phyloP scores from a whole-genome alignment of 345 rosid species.

The Ceriops tagal region DNA sequence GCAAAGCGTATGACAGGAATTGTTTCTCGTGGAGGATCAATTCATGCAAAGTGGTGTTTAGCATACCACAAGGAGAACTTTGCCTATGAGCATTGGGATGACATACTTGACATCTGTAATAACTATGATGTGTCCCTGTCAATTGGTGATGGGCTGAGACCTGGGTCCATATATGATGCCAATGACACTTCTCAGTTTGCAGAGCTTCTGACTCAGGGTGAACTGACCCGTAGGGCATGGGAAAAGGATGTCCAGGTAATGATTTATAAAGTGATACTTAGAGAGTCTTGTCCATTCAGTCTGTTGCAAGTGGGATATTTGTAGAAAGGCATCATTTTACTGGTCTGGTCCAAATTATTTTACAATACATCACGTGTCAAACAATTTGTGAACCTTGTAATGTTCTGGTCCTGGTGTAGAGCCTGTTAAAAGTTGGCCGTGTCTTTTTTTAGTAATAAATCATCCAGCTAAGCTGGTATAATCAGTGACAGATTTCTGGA shows the following conservation, averaged over 20 bases:
- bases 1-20: constrained; percentile 97
- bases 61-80: constrained; percentile 95
- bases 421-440: background rate
- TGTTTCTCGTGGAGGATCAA: constrained; percentile 95
- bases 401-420: background rate
- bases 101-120: constrained; percentile 89
- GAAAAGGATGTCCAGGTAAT: constrained; percentile 94
- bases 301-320: background rate
- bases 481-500: background rate
- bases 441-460: too few relatives aligned
- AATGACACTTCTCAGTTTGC: constrained; percentile 98
- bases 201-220: constrained; percentile 98
- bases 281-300: constrained; percentile 1
- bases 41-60: constrained; percentile 98
- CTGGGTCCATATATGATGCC: constrained; percentile 98
- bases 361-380: background rate
- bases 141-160: constrained; percentile 93
- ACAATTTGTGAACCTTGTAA: too few relatives aligned
- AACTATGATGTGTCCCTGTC: constrained; percentile 95
- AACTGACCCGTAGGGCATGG: constrained; percentile 96
- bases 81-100: constrained; percentile 99
- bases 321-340: background rate
- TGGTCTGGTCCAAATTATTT: background rate
- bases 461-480: background rate
- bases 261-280: background rate